Evolutionary conservation across 495 filamentous ascomycete genomes (phyloP).

Genomic region (Penicillium dipodomyicola): DNA sequence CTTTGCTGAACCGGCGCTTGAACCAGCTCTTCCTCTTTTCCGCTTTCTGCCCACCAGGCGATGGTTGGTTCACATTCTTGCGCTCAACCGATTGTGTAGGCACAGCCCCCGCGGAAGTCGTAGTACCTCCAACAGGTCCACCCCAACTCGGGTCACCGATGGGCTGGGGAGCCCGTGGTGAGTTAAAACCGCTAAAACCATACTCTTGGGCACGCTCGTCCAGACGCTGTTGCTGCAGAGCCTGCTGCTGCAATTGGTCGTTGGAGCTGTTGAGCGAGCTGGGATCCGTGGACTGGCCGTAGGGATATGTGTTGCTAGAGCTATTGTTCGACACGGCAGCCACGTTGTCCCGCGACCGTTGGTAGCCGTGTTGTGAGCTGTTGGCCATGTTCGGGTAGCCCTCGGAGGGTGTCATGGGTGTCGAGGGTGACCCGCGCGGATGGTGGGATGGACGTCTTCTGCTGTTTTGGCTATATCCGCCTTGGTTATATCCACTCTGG

Average conservation of each 20-base stretch:
- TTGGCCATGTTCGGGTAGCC: constrained; percentile 27
- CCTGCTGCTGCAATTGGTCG: constrained; percentile 62
- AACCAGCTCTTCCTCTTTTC: constrained; percentile 92
- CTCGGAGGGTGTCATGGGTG: background rate
- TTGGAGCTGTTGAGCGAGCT: constrained; percentile 89
- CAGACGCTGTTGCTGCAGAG: constrained; percentile 38
- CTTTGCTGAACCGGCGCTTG: constrained; percentile 74
- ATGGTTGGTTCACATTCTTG: constrained; percentile 22
- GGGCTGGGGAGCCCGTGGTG: constrained; percentile 12
- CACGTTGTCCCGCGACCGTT: constrained; percentile 79
- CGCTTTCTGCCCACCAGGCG: background rate
- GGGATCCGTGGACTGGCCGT: constrained; percentile 81
- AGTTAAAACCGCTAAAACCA: constrained; percentile 53
- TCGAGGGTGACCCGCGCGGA: constrained; percentile 31
- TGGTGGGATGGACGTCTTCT: constrained; percentile 31
- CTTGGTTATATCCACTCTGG: constrained; percentile 25
- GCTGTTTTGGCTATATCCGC: constrained; percentile 28
- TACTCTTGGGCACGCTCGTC: constrained; percentile 57
- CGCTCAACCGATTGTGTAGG: constrained; percentile 12
- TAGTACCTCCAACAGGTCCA: constrained; percentile 24
- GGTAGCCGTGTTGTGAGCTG: constrained; percentile 55
- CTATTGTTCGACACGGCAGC: constrained; percentile 69
- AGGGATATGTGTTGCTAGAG: constrained; percentile 60
- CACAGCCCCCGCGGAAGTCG: constrained; percentile 21
- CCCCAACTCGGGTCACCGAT: constrained; percentile 22